A percentile compares a stretch with the other conserved stretches of the same genome.
Conservation (phyloP, 2,329 filamentous ascomycete genomes). For the Xylariaceae sp. region DNA sequence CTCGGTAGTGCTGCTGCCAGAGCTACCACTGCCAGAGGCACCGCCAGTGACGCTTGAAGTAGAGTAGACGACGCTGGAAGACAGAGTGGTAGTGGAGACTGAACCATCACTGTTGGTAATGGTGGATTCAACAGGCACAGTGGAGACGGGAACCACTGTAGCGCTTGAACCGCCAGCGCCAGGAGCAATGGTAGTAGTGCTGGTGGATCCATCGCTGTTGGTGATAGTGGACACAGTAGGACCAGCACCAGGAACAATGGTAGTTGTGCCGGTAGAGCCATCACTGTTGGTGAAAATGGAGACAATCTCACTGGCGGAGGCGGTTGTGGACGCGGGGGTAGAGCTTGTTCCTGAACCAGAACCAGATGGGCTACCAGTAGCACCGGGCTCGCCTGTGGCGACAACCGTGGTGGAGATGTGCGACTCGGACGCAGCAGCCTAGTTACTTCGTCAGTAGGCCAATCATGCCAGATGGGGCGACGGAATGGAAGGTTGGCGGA, state of each 20-base stretch:
- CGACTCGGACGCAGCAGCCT: constrained; percentile 9
- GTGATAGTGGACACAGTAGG: constrained; percentile 16
- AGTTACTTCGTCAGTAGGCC: constrained; percentile 11
- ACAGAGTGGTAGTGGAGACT: constrained; percentile 18
- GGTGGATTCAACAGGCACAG: constrained; percentile 13
- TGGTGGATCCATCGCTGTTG: constrained; percentile 15
- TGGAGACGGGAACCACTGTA: constrained; percentile 16
- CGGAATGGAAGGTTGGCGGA: background rate
- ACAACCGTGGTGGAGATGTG: constrained; percentile 15
- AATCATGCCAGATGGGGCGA: too few relatives aligned
- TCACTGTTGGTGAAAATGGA: constrained; percentile 19
- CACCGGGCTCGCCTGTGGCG: constrained; percentile 4
- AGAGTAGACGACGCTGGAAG: constrained; percentile 23
- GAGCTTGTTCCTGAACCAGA: constrained; percentile 10
- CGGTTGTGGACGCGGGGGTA: too few relatives aligned
- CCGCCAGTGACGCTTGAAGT: constrained; percentile 6
- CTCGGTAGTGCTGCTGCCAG: too few relatives aligned
- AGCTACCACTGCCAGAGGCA: constrained; percentile 13
- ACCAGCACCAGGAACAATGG: constrained; percentile 8
- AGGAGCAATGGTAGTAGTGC: constrained; percentile 12
- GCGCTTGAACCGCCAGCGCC: constrained; percentile 11
- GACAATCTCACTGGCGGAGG: constrained; percentile 12
- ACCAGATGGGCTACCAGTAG: background rate
- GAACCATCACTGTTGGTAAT: constrained; percentile 17
- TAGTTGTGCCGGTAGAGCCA: constrained; percentile 14